Evolutionary conservation across 2,329 filamentous ascomycete genomes (phyloP).

Genomic region (Trichothecium roseum): DNA sequence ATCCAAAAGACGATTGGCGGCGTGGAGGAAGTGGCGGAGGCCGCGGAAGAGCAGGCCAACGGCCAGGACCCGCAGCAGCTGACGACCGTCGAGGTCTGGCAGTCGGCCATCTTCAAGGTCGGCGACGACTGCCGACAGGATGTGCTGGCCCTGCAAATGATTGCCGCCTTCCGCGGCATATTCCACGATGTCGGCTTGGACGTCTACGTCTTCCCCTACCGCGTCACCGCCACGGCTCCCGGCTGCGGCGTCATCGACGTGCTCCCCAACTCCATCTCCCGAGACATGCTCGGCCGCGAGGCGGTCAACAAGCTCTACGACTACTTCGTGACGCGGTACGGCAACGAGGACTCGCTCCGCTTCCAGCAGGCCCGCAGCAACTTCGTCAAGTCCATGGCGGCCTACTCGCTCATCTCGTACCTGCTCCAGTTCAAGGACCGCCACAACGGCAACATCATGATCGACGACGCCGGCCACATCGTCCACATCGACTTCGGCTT

Average conservation of each 20-base stretch:
- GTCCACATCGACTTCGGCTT: conserved; percentile 99
- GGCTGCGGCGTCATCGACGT: conserved; percentile 98
- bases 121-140: conserved; percentile 98
- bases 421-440: conserved; percentile 97
- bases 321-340: conserved; percentile 96
- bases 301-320: conserved; percentile 97
- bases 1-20: conserved; percentile 68
- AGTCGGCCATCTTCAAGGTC: conserved; percentile 99
- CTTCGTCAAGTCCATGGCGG: conserved; percentile 99
- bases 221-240: conserved; percentile 92
- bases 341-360: conserved; percentile 84
- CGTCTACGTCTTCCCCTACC: conserved; percentile 93
- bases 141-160: conserved; percentile 93
- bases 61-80: conserved; percentile 16
- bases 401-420: conserved; percentile 95
- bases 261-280: conserved; percentile 91
- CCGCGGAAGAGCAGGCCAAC: conserved; percentile 24
- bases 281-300: conserved; percentile 96
- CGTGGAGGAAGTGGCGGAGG: conserved; percentile 40
- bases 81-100: conserved; percentile 86
- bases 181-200: conserved; percentile 92
- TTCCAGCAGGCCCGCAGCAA: conserved; percentile 95
- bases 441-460: conserved; percentile 99
- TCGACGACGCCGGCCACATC: conserved; percentile 93
- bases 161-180: conserved; percentile 92